Evolutionary conservation across 176 grass and related monocot genomes (phyloP), one percentile per base, ranked within the genome.

Genomic region (Themeda triandra): DNA sequence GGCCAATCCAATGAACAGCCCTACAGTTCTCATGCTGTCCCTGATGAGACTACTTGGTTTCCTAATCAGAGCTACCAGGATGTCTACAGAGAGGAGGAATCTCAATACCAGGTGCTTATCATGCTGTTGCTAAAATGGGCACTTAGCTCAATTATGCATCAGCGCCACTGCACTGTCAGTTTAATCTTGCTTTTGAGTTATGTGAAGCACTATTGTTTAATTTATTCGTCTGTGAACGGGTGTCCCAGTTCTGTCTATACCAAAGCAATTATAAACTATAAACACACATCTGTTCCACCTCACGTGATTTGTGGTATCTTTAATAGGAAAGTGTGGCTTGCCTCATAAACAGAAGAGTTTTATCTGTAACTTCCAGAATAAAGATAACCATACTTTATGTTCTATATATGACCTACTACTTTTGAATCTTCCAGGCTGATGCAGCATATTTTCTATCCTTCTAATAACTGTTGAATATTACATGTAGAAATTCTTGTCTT

Each of bases 21-120:
- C 32, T 2, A 33, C 32, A 33, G 32, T 2, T 33, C 4, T 33
- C 68, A 86, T 69, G 68, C 4, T 65, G 84, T 25, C 69, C 23
- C 63, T 0, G 75, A 86, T 56, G 76, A 89, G 24, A 58, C 81
- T 53, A 77, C 86, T 2, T 84, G 80, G 80, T 65, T 83, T 69
- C 53, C 88, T 46, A 90, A 86, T 70, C 63, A 82, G 53, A 88
- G 37, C 65, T 90, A 87, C 35, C 83, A 85, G n/a, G 86, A 91
- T 13, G 75, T 69, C 66, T 83, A 85, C 79, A 77, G 35, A 71
- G 79, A 90, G 75, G 76, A 86, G 71, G 75, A 81, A 13, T 71
- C 67, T 66, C 89, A 75, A 68, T 59, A 87, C 81, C 79, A 84
- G 85, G 96, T 98, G 66, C 36, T 80, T 79, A 44, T 58, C 30